Conservation (phyloP, 768 basidiomycete species). For the Agrocybe pediades region DNA sequence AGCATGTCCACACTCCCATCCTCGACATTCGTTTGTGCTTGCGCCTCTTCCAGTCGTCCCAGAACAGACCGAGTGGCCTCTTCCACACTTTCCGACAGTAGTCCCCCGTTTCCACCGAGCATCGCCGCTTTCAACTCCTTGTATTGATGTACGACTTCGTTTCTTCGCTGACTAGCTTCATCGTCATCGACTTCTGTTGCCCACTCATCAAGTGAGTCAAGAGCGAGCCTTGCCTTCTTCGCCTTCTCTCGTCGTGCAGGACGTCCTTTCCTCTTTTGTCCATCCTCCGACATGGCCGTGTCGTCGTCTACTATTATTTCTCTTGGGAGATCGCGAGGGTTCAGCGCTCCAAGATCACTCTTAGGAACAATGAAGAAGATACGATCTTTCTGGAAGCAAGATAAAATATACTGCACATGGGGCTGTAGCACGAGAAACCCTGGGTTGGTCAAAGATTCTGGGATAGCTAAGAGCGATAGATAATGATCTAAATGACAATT, state of each 20-base stretch:
- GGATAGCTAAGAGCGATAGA: constrained; percentile 47
- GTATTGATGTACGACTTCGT: constrained; percentile 36
- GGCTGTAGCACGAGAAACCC: constrained; percentile 49
- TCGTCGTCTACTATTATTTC: constrained; percentile 57
- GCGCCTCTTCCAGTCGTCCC: constrained; percentile 53
- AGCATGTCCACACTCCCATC: constrained; percentile 30
- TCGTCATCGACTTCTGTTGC: constrained; percentile 41
- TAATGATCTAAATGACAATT: constrained; percentile 54
- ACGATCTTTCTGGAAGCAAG: constrained; percentile 44
- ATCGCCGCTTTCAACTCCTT: constrained; percentile 41
- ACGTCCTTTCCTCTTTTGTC: constrained; percentile 59
- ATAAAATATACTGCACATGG: constrained; percentile 50
- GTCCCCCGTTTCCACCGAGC: constrained; percentile 22
- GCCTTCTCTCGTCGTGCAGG: constrained; percentile 62
- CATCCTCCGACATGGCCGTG: constrained; percentile 23
- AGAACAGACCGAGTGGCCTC: constrained; percentile 52
- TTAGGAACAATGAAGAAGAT: constrained; percentile 65
- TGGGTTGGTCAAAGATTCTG: constrained; percentile 41
- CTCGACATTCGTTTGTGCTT: constrained; percentile 45
- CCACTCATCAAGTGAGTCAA: constrained; percentile 52
- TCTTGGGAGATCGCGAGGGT: constrained; percentile 68
- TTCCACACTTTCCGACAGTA: constrained; percentile 35
- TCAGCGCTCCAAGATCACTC: constrained; percentile 49
- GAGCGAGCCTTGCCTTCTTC: constrained; percentile 51
- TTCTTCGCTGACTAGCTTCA: constrained; percentile 5